These are phyloP conservation scores for Mycena chlorophos DNA, from an alignment of 768 basidiomycete genomes.

Conservation along the genomic window DNA sequence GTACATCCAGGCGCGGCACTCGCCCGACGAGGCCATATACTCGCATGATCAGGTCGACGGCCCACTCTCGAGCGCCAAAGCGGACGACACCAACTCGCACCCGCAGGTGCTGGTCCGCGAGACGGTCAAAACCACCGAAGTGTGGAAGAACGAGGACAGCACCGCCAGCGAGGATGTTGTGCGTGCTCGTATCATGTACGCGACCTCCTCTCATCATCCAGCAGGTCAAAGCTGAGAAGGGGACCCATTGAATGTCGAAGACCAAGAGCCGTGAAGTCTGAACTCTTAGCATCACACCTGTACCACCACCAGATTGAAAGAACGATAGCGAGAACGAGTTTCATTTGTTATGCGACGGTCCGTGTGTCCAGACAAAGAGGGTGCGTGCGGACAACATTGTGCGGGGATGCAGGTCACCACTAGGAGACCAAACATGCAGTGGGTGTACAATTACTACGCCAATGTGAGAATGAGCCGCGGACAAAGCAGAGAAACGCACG, in stretches of 20 bases:
- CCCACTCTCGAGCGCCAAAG: constrained; percentile 40
- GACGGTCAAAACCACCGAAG: constrained; percentile 25
- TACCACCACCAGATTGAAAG: constrained; percentile 7
- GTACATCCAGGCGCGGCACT: constrained; percentile 40
- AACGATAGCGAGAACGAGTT: constrained; percentile 10
- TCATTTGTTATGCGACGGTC: constrained; percentile 22
- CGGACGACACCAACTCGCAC: constrained; percentile 25
- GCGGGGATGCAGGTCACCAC: constrained; percentile 11
- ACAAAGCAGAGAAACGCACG: constrained; percentile 42
- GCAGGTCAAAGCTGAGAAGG: constrained; percentile 33
- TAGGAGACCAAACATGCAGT: constrained; percentile 18
- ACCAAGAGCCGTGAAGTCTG: too few species aligned
- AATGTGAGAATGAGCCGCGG: not conserved
- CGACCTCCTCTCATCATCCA: not conserved
- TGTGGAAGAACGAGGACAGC: constrained; percentile 21
- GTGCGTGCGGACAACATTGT: not conserved
- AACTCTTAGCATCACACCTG: constrained; percentile 15
- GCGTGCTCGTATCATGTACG: constrained; percentile 7
- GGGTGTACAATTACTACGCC: constrained; percentile 18
- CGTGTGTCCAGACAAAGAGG: constrained; percentile 20
- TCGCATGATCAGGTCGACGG: constrained; percentile 46
- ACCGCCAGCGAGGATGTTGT: constrained; percentile 37
- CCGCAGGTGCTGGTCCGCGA: constrained; percentile 29
- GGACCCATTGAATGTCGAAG: too few species aligned
- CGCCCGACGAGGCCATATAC: constrained; percentile 42